These are phyloP conservation scores for Kodamaea hsintzibuensis DNA, from an alignment of 805 yeast genomes.

Conservation along the genomic window DNA sequence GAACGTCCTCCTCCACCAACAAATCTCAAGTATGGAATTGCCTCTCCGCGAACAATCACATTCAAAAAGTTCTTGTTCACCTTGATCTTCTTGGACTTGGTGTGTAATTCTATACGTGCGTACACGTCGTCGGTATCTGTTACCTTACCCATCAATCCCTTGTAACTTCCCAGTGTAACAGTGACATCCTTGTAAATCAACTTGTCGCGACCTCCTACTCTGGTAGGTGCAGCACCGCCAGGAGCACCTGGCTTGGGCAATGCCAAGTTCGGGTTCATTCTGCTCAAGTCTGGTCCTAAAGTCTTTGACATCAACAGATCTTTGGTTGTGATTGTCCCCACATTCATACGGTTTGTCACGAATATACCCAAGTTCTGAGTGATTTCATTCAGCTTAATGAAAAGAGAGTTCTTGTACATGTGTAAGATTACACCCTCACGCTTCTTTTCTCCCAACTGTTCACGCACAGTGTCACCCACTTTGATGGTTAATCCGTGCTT, in stretches of 20 bases:
- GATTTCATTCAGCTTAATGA: conserved; percentile 76
- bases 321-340: conserved; percentile 82
- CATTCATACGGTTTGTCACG: conserved; percentile 72
- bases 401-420: conserved; percentile 76
- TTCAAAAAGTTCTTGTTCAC: conserved; percentile 78
- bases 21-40: conserved; percentile 78
- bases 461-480: conserved; percentile 92
- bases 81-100: conserved; percentile 84
- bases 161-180: conserved; percentile 88
- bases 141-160: conserved; percentile 91
- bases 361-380: conserved; percentile 90
- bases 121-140: conserved; percentile 89
- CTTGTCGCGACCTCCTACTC: conserved; percentile 73
- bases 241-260: conserved; percentile 52
- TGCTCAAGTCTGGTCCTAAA: conserved; percentile 66
- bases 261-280: conserved; percentile 81
- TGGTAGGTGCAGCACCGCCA: conserved; percentile 44
- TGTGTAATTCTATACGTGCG: conserved; percentile 92
- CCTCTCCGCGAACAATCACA: conserved; percentile 66
- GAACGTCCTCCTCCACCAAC: conserved; percentile 49
- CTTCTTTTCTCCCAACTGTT: conserved; percentile 61
- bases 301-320: conserved; percentile 62
- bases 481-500: conserved; percentile 79
- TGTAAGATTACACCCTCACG: conserved; percentile 88
- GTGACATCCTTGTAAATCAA: conserved; percentile 83